Evolutionary conservation across 2,329 filamentous ascomycete genomes (phyloP), one percentile per base, ranked within the genome.

Genomic region (Chrysoporthe puriensis): DNA sequence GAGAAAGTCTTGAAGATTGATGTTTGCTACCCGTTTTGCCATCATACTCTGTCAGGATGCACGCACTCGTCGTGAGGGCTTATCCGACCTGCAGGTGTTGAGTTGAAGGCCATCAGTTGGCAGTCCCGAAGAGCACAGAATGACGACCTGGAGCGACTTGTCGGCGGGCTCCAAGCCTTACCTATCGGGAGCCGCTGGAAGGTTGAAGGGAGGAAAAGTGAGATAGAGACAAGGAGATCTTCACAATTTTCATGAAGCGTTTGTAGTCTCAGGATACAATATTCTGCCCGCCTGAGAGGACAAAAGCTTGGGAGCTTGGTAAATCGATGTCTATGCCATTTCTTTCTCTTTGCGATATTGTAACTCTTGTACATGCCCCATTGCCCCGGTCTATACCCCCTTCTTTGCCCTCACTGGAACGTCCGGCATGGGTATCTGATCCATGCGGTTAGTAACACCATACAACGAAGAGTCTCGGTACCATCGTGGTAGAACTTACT

Each of bases 381-480:
- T 14, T 32, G 26, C 11, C 54, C n/a, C 9, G 21, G 9, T 4
- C 34, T 59, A 48, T 40, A 44, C 14, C 5, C 46, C 56, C 6
- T 0, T 13, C 56, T 7, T 0, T 13, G n/a, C 44, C 54, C 63
- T 77, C 79, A 90, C 78, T 83, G 78, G 78, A 90, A 90, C 44
- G 81, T 84, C 75, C 89, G 84, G 82, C 88, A 90, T 62, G 88
- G 88, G 76, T 91, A 90, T 72, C 86, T 88, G 74, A 66, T 79
- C 70, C 56, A 69, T 66, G 43, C 64, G 64, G 71, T 79, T 73
- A 80, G 80, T 73, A 76, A 66, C 43, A 68, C 66, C 64, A 42
- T 57, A 58, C 34, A 67, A 44, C 11, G 62, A 18, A 14, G 4
- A 16, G 6, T 5, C 16, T 48, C 16, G 36, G 13, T 3, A 5